Percentiles rank a stretch among this genome's conserved stretches.
Conservation (phyloP, 768 basidiomycete genomes). For the Mycena maculata region DNA sequence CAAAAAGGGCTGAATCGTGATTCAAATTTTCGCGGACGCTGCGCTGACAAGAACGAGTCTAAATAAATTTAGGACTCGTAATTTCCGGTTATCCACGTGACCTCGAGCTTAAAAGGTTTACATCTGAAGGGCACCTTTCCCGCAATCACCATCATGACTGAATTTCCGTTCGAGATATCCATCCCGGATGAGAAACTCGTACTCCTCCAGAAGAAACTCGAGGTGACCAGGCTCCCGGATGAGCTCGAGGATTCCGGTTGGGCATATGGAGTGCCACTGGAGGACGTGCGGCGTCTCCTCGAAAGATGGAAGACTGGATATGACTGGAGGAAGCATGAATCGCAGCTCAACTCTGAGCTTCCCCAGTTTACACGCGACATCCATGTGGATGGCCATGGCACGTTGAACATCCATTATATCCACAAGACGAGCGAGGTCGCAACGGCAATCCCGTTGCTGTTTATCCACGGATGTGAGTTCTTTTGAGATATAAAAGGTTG, state of each 20-base stretch:
- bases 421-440: slow-evolving; percentile 59
- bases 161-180: slow-evolving; percentile 5
- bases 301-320: slow-evolving; percentile 63
- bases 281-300: slow-evolving; percentile 60
- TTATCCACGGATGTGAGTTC: slow-evolving; percentile 66
- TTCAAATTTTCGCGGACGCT: no score
- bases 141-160: neutral
- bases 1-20: no score
- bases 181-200: neutral
- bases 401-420: slow-evolving; percentile 63
- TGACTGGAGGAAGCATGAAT: slow-evolving; percentile 67
- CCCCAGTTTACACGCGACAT: slow-evolving; percentile 69
- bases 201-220: neutral
- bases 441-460: slow-evolving; percentile 66
- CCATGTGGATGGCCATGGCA: slow-evolving; percentile 57
- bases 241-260: slow-evolving; percentile 8
- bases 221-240: slow-evolving; percentile 12
- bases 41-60: no score
- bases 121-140: no score
- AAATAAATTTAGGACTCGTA: no score
- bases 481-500: neutral
- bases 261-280: slow-evolving; percentile 62
- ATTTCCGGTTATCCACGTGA: no score
- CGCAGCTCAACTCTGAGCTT: slow-evolving; percentile 58
- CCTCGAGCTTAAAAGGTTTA: no score